Percentiles rank a stretch among this genome's conserved stretches.
Conservation (phyloP, 2,329 filamentous ascomycete species). For the Colletotrichum endophyticum region DNA sequence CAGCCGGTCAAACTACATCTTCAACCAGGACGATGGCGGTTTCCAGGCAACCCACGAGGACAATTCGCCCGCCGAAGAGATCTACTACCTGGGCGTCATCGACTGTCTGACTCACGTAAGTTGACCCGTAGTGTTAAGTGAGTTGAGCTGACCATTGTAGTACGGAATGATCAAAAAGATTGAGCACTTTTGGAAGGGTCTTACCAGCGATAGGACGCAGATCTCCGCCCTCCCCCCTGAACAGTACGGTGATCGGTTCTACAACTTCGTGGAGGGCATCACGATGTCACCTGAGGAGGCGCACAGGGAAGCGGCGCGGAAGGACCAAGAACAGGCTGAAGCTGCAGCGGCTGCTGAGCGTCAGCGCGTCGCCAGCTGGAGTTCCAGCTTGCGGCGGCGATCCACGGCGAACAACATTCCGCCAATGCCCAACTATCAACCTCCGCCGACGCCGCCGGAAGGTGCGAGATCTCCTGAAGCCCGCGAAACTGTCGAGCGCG, state of each 20-base stretch:
- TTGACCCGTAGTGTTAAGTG: conserved; percentile 25
- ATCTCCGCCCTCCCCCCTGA: conserved; percentile 93
- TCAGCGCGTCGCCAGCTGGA: conserved; percentile 41
- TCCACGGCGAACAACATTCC: conserved; percentile 36
- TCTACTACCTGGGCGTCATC: conserved; percentile 98
- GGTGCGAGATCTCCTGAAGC: conserved; percentile 40
- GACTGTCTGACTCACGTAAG: conserved; percentile 96
- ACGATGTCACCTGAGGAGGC: conserved; percentile 91
- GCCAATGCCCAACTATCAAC: conserved; percentile 50
- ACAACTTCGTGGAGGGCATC: conserved; percentile 88
- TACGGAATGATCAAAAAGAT: conserved; percentile 94
- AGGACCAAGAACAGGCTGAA: conserved; percentile 64
- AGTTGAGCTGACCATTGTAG: conserved; percentile 47
- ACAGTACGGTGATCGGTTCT: conserved; percentile 91
- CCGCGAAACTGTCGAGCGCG: conserved; percentile 44
- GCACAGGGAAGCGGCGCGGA: conserved; percentile 64
- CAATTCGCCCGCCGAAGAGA: conserved; percentile 82
- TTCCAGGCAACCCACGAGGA: conserved; percentile 93
- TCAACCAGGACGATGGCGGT: conserved; percentile 93
- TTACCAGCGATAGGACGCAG: conserved; percentile 81
- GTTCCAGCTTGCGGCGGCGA: conserved; percentile 35
- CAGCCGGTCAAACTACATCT: conserved; percentile 74
- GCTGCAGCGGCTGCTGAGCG: conserved; percentile 37
- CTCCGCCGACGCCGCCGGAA: conserved; percentile 44
- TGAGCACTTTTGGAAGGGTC: conserved; percentile 96